Evolutionary conservation across 1,139 yeast genomes (phyloP).

Genomic region (Saccharomycopsis crataegensis): DNA sequence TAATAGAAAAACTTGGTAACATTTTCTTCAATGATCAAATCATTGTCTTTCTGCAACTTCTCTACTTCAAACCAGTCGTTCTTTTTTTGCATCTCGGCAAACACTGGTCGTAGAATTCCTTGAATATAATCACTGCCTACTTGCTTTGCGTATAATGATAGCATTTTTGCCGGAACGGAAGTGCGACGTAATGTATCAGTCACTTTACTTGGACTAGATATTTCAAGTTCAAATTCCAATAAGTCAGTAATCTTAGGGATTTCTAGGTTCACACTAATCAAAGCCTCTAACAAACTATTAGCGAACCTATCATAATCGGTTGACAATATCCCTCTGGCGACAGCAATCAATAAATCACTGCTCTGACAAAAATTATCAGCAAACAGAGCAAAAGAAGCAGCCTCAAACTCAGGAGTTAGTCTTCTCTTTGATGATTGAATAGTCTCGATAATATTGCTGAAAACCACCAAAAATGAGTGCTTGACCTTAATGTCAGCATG

Average conservation of each 20-base stretch:
- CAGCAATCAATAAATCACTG: constrained; percentile 11
- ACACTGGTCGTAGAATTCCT: constrained; percentile 46
- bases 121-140: constrained; percentile 56
- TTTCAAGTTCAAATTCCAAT: constrained; percentile 47
- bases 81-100: constrained; percentile 41
- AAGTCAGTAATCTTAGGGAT: constrained; percentile 39
- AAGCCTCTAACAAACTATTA: constrained; percentile 6
- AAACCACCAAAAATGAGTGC: constrained; percentile 68
- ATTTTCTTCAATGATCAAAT: constrained; percentile 31
- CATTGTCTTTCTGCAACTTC: constrained; percentile 26
- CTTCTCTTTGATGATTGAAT: constrained; percentile 8
- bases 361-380: neutral
- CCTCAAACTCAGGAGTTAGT: constrained; percentile 7
- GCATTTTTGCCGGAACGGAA: constrained; percentile 71
- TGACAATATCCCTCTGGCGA: constrained; percentile 2
- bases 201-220: constrained; percentile 49
- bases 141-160: constrained; percentile 64
- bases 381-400: constrained; percentile 2
- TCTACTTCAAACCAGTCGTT: constrained; percentile 63
- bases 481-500: constrained; percentile 61
- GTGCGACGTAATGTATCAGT: constrained; percentile 75
- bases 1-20: constrained; percentile 48
- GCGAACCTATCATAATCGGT: constrained; percentile 14
- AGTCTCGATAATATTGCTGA: constrained; percentile 56
- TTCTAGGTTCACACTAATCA: constrained; percentile 3